Base-by-base conservation (phyloP, 192 early-diverging fungal genomes). In the Backusella macrospora region DNA sequence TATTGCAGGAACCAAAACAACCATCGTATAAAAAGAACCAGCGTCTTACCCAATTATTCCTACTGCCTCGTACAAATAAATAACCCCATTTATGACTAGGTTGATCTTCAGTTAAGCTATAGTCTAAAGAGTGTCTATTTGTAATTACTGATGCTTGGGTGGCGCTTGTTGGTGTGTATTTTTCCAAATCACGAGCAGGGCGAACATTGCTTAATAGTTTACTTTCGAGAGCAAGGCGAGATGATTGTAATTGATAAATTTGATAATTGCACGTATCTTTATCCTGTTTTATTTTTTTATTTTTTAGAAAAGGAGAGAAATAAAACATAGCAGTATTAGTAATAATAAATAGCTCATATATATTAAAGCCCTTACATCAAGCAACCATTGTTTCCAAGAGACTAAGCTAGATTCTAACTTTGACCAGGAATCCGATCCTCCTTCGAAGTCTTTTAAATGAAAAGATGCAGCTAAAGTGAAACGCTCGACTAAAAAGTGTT, bases 1-100 rank as follows among this genome's bases (percentile, higher is more conserved):
- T 72, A 48, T 77, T 81, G 40, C 76, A 74, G 37, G 77, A 83
- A 42, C 83, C 80, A 65, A 92, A 83, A 4, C 75, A 78, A 16
- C 87, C 86, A 42, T 91, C 87, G 59, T 86, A 82, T 39, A 91
- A 73, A 59, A 86, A 81, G 59, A 88, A 90, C 72, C 86, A 91
- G 16, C 82, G 79, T 18, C 86, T 77, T 6, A 76, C 49, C 89
- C 89, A 90, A 9, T 73, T 76, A 29, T 39, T 48, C 26, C 77
- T 66, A 23, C 67, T 62, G 52, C 71, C 71, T 46, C 62, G 38
- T 55, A 72, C 59, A 72, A 72, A 72, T 46, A 72, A 64, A 64
- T 72, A 72, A 18, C 71, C 71, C 71, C 71, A 72, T 34, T 72
- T 72, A 63, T 72, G 78, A 80, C 40, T 84, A 81, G 13, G 80